Conservation (phyloP, 352 stramenopile species). For the Pythium folliculosum region DNA sequence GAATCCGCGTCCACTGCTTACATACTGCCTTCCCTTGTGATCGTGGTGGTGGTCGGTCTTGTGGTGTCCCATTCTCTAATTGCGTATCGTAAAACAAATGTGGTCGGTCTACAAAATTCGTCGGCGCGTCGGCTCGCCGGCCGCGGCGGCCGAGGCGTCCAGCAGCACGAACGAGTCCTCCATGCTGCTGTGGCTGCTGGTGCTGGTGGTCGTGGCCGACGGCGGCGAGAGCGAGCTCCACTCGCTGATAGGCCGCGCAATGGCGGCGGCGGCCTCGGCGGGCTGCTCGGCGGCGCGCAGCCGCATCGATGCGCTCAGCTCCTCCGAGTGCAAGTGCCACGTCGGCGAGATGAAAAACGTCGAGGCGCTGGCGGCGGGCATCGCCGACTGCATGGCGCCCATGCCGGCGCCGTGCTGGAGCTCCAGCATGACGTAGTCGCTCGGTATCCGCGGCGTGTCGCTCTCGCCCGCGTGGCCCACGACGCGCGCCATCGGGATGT, state of each 20-base stretch:
- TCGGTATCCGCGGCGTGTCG: slow-evolving; percentile 40
- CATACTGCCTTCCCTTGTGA: neutral
- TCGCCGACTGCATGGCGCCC: slow-evolving; percentile 30
- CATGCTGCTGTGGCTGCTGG: slow-evolving; percentile 30
- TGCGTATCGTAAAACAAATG: neutral
- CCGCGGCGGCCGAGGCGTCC: slow-evolving; percentile 29
- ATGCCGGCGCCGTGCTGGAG: slow-evolving; percentile 67
- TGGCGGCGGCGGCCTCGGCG: neutral
- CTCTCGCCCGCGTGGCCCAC: slow-evolving; percentile 35
- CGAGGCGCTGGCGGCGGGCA: slow-evolving; percentile 38
- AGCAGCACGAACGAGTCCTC: slow-evolving; percentile 81
- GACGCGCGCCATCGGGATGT: slow-evolving; percentile 61
- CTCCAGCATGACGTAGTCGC: slow-evolving; percentile 84
- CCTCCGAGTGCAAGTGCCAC: slow-evolving; percentile 77
- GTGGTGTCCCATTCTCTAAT: too few species aligned
- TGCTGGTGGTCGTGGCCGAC: slow-evolving; percentile 19
- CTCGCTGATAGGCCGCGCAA: slow-evolving; percentile 15
- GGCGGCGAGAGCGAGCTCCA: slow-evolving; percentile 11
- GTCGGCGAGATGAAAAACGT: slow-evolving; percentile 84
- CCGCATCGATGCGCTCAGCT: slow-evolving; percentile 73
- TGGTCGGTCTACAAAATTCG: slow-evolving; percentile 31
- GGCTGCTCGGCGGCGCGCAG: slow-evolving; percentile 15
- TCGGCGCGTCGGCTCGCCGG: slow-evolving; percentile 20
- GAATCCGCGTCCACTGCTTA: too few species aligned
- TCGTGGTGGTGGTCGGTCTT: too few species aligned